Conservation (phyloP, 1,284 basidiomycete species). For the Mycena sp. region DNA sequence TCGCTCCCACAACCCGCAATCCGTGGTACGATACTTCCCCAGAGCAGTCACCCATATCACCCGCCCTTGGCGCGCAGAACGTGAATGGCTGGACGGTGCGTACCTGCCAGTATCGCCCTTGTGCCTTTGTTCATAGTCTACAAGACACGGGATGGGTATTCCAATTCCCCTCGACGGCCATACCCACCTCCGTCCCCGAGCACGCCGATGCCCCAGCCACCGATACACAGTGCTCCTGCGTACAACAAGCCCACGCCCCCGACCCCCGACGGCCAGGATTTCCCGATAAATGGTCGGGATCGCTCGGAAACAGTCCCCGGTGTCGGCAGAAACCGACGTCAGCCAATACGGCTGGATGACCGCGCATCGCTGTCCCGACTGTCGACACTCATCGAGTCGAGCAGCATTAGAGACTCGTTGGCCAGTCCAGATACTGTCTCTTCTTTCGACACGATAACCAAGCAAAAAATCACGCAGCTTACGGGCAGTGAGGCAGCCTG, state of each 20-base stretch:
- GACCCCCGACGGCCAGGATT: conserved; percentile 26
- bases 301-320: conserved; percentile 31
- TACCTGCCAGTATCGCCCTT: background rate
- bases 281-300: conserved; percentile 1
- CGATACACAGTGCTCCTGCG: conserved; percentile 33
- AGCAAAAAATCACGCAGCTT: conserved; percentile 49
- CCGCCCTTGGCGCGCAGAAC: conserved; percentile 1
- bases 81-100: conserved; percentile 11
- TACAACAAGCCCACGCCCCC: conserved; percentile 47
- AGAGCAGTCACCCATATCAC: conserved; percentile 27
- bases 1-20: conserved; percentile 46
- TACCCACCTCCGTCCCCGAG: conserved; percentile 53
- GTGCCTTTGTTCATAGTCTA: conserved; percentile 3
- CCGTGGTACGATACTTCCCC: conserved; percentile 38
- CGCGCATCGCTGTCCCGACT: conserved; percentile 49
- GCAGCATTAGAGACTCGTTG: conserved; percentile 45
- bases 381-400: conserved; percentile 51
- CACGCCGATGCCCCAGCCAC: conserved; percentile 52
- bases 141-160: conserved; percentile 9
- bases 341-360: conserved; percentile 53
- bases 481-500: conserved; percentile 56
- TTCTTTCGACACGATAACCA: conserved; percentile 15
- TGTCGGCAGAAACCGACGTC: conserved; percentile 39
- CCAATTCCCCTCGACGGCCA: conserved; percentile 30
- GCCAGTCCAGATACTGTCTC: conserved; percentile 38